A percentile compares a stretch with the other conserved stretches of the same genome.
These are phyloP conservation scores for Schizophyllum commune DNA, from an alignment of 1,284 basidiomycete species.

Conservation along the genomic window DNA sequence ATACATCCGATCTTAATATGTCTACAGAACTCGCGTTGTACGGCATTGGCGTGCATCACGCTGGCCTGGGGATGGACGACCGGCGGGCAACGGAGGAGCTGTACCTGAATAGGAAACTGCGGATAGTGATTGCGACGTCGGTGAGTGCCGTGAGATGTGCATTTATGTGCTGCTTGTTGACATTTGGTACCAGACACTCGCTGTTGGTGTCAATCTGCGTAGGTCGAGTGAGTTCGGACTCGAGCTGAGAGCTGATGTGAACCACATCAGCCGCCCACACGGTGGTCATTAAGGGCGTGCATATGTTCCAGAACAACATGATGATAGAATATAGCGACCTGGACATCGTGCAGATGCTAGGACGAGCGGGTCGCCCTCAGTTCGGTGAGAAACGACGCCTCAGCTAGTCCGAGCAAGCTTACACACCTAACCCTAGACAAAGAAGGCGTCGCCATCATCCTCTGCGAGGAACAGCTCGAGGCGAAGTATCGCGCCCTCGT, in stretches of 20 bases:
- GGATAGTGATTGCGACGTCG: constrained; percentile 66
- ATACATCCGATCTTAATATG: not conserved
- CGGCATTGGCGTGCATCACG: constrained; percentile 85
- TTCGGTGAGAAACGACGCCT: constrained; percentile 48
- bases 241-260: not conserved
- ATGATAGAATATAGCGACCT: constrained; percentile 74
- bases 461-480: constrained; percentile 72
- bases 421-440: constrained; percentile 43
- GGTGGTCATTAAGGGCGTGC: constrained; percentile 79
- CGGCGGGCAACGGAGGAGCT: constrained; percentile 63
- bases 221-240: constrained; percentile 18
- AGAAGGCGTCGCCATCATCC: constrained; percentile 70
- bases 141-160: constrained; percentile 31
- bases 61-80: constrained; percentile 71
- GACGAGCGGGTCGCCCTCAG: constrained; percentile 77
- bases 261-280: constrained; percentile 57
- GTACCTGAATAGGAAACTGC: constrained; percentile 59
- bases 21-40: constrained; percentile 44
- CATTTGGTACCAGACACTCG: constrained; percentile 53
- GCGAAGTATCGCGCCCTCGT: constrained; percentile 61
- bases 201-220: constrained; percentile 87
- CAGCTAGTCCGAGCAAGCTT: not conserved
- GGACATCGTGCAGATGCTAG: constrained; percentile 52
- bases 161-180: not conserved
- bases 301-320: constrained; percentile 56